phyloP scores from a whole-genome alignment of 768 basidiomycete genomes.

The Tremella yokohamensis region DNA sequence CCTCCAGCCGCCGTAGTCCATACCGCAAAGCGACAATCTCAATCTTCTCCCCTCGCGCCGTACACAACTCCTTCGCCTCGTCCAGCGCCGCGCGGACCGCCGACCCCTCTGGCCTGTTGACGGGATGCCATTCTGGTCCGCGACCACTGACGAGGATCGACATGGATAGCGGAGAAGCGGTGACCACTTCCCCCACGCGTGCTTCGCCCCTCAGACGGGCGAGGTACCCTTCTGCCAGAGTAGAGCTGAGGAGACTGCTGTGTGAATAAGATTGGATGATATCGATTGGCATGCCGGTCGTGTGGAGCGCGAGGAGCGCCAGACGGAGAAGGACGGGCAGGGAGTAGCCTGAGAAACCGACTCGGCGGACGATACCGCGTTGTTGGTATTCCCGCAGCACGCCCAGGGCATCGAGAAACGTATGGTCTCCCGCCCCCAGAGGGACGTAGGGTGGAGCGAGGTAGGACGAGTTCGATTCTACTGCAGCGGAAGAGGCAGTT shows the following conservation, averaged over 20 bases:
- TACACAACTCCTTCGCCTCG: constrained; percentile 23
- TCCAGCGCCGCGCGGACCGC: constrained; percentile 19
- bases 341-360: constrained; percentile 50
- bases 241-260: constrained; percentile 44
- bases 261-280: constrained; percentile 50
- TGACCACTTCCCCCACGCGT: constrained; percentile 35
- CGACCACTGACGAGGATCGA: constrained; percentile 43
- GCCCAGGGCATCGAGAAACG: constrained; percentile 26
- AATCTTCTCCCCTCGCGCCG: constrained; percentile 21
- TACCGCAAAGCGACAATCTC: constrained; percentile 47
- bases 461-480: constrained; percentile 14
- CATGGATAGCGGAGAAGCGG: constrained; percentile 51
- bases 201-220: constrained; percentile 27
- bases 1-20: constrained; percentile 36
- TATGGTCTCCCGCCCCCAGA: constrained; percentile 20
- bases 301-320: constrained; percentile 30
- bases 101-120: constrained; percentile 4
- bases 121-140: constrained; percentile 49
- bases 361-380: constrained; percentile 42
- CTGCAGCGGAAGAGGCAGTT: too few relatives aligned
- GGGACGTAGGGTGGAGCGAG: constrained; percentile 6
- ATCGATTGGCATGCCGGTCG: constrained; percentile 33
- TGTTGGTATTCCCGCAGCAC: constrained; percentile 33
- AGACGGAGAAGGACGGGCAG: constrained; percentile 48
- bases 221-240: constrained; percentile 38